Percentiles rank a stretch among this genome's conserved stretches.
phyloP scores from a whole-genome alignment of 2,329 filamentous ascomycete genomes.

The Aspergillus chevalieri region DNA sequence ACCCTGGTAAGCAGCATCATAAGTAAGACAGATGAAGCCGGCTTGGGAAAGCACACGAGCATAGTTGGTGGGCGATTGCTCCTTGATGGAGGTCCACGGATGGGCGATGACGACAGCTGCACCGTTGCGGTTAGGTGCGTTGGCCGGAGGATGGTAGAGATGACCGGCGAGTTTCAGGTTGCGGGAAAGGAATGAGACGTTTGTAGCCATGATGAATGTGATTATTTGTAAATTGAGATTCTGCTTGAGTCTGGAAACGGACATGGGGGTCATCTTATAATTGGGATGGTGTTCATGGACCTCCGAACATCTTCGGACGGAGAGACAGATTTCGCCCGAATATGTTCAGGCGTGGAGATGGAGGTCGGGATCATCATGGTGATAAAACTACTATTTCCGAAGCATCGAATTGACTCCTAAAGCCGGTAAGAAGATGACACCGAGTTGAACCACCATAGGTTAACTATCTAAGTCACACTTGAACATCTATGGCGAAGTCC shows the following conservation, averaged over 20 bases:
- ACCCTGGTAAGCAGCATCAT: conserved; percentile 37
- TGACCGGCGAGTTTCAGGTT: conserved; percentile 6
- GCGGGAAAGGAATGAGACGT: conserved; percentile 8
- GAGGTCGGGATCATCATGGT: too few relatives aligned
- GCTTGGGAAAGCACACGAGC: conserved; percentile 22
- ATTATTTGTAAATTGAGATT: neutral
- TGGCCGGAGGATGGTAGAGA: conserved; percentile 4
- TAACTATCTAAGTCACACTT: too few relatives aligned
- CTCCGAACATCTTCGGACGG: too few relatives aligned
- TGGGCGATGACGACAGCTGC: conserved; percentile 25
- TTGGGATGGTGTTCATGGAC: neutral
- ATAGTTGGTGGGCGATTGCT: conserved; percentile 33
- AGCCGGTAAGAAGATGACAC: too few relatives aligned
- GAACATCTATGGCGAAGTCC: too few relatives aligned
- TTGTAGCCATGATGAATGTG: neutral
- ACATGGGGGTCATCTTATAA: neutral
- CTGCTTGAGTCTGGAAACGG: neutral
- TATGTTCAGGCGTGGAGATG: too few relatives aligned
- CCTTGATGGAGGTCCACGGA: conserved; percentile 30
- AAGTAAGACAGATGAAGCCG: conserved; percentile 32
- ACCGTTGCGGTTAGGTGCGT: conserved; percentile 7
- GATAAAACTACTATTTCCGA: too few relatives aligned
- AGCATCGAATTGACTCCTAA: too few relatives aligned
- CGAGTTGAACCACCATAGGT: too few relatives aligned
- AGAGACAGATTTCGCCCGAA: too few relatives aligned